Base-by-base conservation (phyloP, 1,139 yeast species). In the Taphrina betulina region DNA sequence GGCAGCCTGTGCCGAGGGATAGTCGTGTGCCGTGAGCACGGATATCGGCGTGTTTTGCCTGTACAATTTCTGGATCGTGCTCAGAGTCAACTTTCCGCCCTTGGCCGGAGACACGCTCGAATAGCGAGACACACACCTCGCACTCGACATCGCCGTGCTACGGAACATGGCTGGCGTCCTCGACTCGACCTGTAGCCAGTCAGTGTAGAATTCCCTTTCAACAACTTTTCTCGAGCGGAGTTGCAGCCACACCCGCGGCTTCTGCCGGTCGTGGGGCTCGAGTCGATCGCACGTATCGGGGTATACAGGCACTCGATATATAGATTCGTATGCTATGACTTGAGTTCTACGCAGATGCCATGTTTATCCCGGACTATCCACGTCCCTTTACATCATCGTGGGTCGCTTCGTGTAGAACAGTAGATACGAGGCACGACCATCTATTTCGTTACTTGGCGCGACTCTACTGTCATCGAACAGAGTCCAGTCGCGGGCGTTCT, bases 1-100 rank as follows among this genome's bases (percentile, higher is more conserved):
- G 0, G 89, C 94, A 66, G 85, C 75, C 33, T 75, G 73, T 0
- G 83, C 92, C 0, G 95, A 83, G 28, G 90, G 80, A 66, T 75
- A 85, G 67, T 92, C 98, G 68, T 90, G 89, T 0, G 95, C 95
- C 0, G 98, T 92, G 20, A 89, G 41, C 3, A 63, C 56, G 0
- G 90, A 72, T 22, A 90, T 79, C 8, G 88, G 87, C n/a, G 68
- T 70, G 2, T 73, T 71, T 1, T 67, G 50, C 2, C 63, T 60
- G 67, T 79, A 78, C 24, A 75, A 64, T 31, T 72, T 69, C 17
- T 70, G 68, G 22, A 85, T 72, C 58, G 79, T 80, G 1, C 67
- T 69, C 23, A 74, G 63, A 3, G 77, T 72, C 20, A 43, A 22
- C 26, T 52, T 52, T 20, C 46, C 46, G 4, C 40, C 31, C 17